Evolutionary conservation across 2,329 filamentous ascomycete genomes (phyloP), one percentile per base, ranked within the genome.

Genomic region (Sporothrix sp.): DNA sequence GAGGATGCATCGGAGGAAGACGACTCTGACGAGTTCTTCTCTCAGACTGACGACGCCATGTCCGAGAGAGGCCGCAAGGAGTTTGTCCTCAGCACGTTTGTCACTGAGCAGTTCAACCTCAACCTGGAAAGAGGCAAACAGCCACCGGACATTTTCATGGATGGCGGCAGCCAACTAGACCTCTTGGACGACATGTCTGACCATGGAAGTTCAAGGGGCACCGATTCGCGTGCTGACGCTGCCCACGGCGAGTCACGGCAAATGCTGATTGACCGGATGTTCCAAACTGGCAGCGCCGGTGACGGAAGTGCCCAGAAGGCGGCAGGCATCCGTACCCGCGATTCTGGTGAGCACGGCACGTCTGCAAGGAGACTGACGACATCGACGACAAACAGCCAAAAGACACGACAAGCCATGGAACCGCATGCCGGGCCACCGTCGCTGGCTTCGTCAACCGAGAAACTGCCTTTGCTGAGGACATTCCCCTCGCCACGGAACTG

Each of bases 21-120:
- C 18, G 47, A 54, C n/a, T 55, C 49, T 4, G 53, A 54, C 38
- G 53, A 55, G 2, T 48, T 55, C 8, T 52, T 53, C 7, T 52
- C 53, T 10, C 52, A 54, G 23, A 53, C 36, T 13, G 48, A 54
- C 30, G 53, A 56, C 20, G 42, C 42, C n/a, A 55, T 56, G 51
- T 56, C 54, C 1, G 54, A 55, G 7, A 51, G 52, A 3, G 54
- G 53, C 0, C 48, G 53, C 11, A 56, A 55, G 10, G 54, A 56
- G 39, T 33, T 50, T 30, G 53, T 56, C 4, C 46, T 56, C 10
- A 52, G 52, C 35, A 46, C 54, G 2, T 56, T 56, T 48, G 54
- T 55, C n/a, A 36, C 42, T 11, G 54, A 56, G 27, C 54, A 56
- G 49, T 55, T 55, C 44, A 51, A 55, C 8, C 33, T 56, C 33